phyloP scores from a whole-genome alignment of 2,329 filamentous ascomycete genomes.

The Xylariaceae sp. region DNA sequence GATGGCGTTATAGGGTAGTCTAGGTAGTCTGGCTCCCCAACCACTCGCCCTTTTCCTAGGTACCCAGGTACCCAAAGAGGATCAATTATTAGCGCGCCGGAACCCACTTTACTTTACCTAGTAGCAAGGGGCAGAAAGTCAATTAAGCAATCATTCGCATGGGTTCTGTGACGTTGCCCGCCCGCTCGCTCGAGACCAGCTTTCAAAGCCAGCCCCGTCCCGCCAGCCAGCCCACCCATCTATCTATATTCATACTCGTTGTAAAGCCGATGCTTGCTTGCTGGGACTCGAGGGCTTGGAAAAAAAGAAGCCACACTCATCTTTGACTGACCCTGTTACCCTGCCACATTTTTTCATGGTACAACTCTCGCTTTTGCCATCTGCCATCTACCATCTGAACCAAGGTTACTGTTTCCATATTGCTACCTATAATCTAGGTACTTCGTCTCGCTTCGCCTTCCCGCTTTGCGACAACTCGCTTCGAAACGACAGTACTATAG shows the following conservation, averaged over 20 bases:
- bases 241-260: not conserved
- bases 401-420: slow-evolving; percentile 5
- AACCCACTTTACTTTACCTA: slow-evolving; percentile 1
- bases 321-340: slow-evolving; percentile 15
- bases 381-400: not conserved
- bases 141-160: slow-evolving; percentile 11
- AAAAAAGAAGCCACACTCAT: not conserved
- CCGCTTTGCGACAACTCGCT: slow-evolving; percentile 17
- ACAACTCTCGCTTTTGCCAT: slow-evolving; percentile 6
- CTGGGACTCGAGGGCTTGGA: not conserved
- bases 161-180: slow-evolving; percentile 13
- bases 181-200: no score
- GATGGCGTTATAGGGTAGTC: not conserved
- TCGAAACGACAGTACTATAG: slow-evolving; percentile 1
- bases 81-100: not conserved
- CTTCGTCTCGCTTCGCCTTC: slow-evolving; percentile 5
- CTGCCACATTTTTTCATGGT: slow-evolving; percentile 24
- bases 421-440: not conserved
- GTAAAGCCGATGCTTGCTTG: not conserved
- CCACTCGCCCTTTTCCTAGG: not conserved
- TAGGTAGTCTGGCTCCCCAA: not conserved
- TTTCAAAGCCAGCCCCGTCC: no score
- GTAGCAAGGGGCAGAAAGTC: slow-evolving; percentile 12
- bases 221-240: slow-evolving; percentile 6
- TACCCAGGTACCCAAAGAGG: not conserved